Percentiles rank a stretch among this genome's conserved stretches.
These are phyloP conservation scores for Phytophthora pisi DNA, from an alignment of 352 stramenopile species.

Conservation along the genomic window DNA sequence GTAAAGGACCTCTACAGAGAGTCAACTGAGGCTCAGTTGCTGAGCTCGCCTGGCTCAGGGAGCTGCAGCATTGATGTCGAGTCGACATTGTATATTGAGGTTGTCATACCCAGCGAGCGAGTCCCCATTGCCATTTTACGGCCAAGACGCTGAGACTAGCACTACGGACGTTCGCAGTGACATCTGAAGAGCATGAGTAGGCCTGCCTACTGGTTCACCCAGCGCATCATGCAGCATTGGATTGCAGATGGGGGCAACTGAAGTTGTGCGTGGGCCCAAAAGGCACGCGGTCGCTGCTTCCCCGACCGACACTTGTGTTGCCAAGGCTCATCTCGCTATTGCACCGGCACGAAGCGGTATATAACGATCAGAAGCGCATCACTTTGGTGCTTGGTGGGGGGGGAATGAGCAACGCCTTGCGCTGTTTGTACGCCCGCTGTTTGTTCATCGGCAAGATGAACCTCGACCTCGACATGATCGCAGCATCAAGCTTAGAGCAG, in stretches of 20 bases:
- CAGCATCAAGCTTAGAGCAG: neutral
- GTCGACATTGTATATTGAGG: neutral
- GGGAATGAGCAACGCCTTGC: conserved; percentile 13
- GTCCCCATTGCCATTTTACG: neutral
- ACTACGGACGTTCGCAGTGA: neutral
- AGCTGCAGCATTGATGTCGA: neutral
- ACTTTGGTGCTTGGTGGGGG: conserved; percentile 6
- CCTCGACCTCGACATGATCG: too few relatives aligned
- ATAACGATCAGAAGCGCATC: conserved; percentile 8
- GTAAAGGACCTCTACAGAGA: neutral
- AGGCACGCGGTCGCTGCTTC: neutral
- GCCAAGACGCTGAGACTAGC: neutral
- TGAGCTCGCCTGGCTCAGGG: neutral
- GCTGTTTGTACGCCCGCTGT: too few relatives aligned
- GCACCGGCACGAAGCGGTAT: conserved; percentile 4
- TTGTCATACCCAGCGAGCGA: neutral
- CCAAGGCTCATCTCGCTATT: neutral
- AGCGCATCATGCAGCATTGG: neutral
- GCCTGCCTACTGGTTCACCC: too few relatives aligned
- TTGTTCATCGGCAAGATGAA: neutral
- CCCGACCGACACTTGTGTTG: too few relatives aligned
- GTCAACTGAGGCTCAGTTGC: neutral
- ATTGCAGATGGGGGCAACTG: neutral
- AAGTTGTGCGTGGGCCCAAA: neutral
- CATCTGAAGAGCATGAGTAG: neutral